These are phyloP conservation scores for Populus hybrid DNA, from an alignment of 441 rosid species.

Conservation along the genomic window DNA sequence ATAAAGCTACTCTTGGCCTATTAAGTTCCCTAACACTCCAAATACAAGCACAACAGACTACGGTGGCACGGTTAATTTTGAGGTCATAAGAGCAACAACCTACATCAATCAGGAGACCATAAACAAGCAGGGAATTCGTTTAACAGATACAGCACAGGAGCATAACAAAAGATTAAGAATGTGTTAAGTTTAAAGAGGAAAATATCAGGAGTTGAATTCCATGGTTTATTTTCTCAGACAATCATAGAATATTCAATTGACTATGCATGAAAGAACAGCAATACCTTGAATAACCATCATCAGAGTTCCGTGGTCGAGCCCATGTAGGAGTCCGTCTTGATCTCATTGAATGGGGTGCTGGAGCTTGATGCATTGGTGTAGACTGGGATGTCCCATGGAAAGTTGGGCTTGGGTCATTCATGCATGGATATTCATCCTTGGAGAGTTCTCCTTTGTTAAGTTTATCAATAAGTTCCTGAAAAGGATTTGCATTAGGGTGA, in stretches of 20 bases:
- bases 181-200: background rate
- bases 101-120: background rate
- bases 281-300: slow-evolving; percentile 93
- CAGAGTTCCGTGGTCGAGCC: slow-evolving; percentile 86
- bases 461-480: slow-evolving; percentile 81
- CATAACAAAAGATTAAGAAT: background rate
- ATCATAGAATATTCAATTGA: slow-evolving; percentile 2
- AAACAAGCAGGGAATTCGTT: background rate
- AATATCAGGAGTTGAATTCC: background rate
- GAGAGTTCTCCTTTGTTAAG: slow-evolving; percentile 75
- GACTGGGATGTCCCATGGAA: slow-evolving; percentile 51
- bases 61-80: background rate
- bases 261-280: background rate
- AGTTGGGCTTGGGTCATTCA: slow-evolving; percentile 71
- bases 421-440: slow-evolving; percentile 76
- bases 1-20: background rate
- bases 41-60: background rate
- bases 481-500: background rate
- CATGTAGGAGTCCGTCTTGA: slow-evolving; percentile 90
- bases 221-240: background rate
- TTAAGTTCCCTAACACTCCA: background rate
- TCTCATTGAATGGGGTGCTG: slow-evolving; percentile 82
- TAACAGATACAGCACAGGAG: background rate
- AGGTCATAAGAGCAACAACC: background rate
- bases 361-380: slow-evolving; percentile 41